Evolutionary conservation across 495 filamentous ascomycete genomes (phyloP).

Genomic region (Apiosordaria backusii): DNA sequence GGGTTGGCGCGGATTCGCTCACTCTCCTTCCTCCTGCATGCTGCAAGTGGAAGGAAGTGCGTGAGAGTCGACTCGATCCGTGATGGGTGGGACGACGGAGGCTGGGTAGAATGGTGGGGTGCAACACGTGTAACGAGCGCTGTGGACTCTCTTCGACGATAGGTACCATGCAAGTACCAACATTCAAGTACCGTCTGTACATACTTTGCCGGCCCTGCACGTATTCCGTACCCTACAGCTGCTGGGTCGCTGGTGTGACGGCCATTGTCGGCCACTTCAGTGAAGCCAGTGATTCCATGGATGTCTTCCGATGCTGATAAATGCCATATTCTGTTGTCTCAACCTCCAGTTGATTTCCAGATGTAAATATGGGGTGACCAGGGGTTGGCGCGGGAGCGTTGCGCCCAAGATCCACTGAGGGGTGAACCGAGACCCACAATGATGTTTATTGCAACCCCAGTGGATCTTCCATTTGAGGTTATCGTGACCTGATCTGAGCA

Average conservation of each 20-base stretch:
- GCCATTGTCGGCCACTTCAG: neutral
- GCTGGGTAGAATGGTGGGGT: constrained; percentile 15
- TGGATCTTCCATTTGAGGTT: neutral
- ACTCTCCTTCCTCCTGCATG: constrained; percentile 3
- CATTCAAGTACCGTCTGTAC: constrained; percentile 3
- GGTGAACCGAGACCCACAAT: neutral
- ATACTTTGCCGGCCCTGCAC: neutral
- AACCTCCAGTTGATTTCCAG: neutral
- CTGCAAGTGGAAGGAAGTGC: neutral
- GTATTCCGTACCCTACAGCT: neutral
- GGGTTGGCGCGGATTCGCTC: neutral
- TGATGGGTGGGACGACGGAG: constrained; percentile 1
- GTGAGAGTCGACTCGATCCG: constrained; percentile 1
- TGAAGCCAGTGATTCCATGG: neutral
- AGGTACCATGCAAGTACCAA: constrained; percentile 9
- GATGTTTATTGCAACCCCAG: neutral
- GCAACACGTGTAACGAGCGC: constrained; percentile 27
- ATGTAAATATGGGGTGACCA: neutral
- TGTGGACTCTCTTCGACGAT: constrained; percentile 13
- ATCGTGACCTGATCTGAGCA: neutral
- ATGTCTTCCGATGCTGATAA: neutral
- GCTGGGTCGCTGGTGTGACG: neutral
- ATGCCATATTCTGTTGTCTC: neutral
- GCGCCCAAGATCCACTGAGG: neutral
- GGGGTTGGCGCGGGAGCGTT: neutral